Percentiles rank a stretch among this genome's conserved stretches.
Conservation (phyloP, 164 flowering plant genomes). For the Nymphaea thermarum region DNA sequence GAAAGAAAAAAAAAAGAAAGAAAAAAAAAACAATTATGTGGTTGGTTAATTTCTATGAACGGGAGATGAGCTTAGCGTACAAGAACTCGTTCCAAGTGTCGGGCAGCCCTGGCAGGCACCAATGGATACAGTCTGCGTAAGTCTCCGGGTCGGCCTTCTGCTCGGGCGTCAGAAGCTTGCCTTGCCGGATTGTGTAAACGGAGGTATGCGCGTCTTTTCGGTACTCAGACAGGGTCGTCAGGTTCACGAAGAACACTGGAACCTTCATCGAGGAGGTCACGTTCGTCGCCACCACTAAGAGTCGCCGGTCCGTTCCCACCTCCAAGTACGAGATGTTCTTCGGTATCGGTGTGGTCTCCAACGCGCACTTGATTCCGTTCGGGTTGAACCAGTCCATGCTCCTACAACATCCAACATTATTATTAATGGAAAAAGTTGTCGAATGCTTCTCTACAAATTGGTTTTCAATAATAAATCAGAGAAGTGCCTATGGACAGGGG, state of each 20-base stretch:
- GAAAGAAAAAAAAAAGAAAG: too few relatives aligned
- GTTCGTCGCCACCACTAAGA: not conserved
- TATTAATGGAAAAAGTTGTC: too few relatives aligned
- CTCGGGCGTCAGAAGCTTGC: not conserved
- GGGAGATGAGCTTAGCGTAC: not conserved
- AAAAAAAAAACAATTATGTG: too few relatives aligned
- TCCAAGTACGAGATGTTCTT: not conserved
- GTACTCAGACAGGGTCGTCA: not conserved
- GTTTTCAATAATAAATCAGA: too few relatives aligned
- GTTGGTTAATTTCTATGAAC: not conserved
- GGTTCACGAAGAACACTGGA: not conserved
- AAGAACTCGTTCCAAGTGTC: not conserved
- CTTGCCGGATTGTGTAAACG: not conserved
- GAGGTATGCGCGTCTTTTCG: not conserved
- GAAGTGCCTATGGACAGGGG: too few relatives aligned
- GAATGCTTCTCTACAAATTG: too few relatives aligned
- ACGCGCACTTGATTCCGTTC: not conserved
- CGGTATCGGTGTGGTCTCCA: not conserved
- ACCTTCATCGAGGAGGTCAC: not conserved
- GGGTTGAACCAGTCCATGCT: not conserved
- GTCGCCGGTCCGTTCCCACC: not conserved
- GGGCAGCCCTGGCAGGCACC: not conserved
- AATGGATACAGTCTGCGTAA: not conserved
- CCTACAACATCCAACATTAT: not conserved
- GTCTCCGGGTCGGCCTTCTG: not conserved